These are phyloP conservation scores for Truncatella angustata DNA, from an alignment of 2,329 filamentous ascomycete species.

Conservation along the genomic window DNA sequence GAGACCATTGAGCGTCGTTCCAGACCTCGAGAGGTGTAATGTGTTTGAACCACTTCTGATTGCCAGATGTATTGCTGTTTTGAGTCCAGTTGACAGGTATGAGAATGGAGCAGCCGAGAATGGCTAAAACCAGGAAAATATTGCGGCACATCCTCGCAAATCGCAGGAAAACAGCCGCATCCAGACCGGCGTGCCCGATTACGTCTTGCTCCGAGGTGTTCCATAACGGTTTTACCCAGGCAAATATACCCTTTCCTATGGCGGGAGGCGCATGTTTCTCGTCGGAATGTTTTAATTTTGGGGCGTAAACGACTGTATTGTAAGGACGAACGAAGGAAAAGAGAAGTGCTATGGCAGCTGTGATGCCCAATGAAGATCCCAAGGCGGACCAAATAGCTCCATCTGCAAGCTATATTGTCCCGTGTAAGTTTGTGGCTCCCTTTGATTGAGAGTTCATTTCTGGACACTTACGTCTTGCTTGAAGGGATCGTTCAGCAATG, in stretches of 20 bases:
- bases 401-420: conserved; percentile 37
- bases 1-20: conserved; percentile 54
- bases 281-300: conserved; percentile 89
- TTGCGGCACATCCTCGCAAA: conserved; percentile 90
- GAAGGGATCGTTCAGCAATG: conserved; percentile 51
- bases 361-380: conserved; percentile 75
- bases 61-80: conserved; percentile 34
- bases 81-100: conserved; percentile 74
- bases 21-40: conserved; percentile 60
- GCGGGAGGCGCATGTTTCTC: conserved; percentile 85
- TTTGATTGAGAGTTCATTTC: not conserved
- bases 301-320: conserved; percentile 90
- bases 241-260: conserved; percentile 81
- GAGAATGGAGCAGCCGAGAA: conserved; percentile 74
- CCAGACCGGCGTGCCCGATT: conserved; percentile 81
- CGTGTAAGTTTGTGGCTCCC: conserved; percentile 12
- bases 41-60: conserved; percentile 50
- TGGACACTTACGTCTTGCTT: conserved; percentile 38
- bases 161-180: conserved; percentile 86
- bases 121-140: conserved; percentile 71
- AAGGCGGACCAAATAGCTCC: conserved; percentile 76
- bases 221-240: conserved; percentile 80
- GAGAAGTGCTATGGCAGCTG: conserved; percentile 67
- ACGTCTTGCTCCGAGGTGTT: conserved; percentile 74
- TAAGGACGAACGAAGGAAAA: conserved; percentile 92